Base-by-base conservation (phyloP, 2,329 filamentous ascomycete genomes). In the Sporothrix curviconia region DNA sequence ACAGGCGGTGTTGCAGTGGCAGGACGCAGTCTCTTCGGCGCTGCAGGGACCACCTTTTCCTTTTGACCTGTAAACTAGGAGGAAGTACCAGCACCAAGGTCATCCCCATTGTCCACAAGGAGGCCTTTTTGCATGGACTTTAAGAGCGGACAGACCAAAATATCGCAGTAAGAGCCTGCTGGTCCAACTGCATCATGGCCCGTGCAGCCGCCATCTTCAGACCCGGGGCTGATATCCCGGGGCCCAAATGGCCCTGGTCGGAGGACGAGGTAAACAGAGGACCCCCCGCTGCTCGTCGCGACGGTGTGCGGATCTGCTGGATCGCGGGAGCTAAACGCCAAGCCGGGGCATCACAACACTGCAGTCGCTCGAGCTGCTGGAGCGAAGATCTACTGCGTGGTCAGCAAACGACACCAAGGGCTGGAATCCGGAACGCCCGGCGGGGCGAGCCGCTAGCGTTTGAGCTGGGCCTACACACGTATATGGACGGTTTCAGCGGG, bases 141-240 rank as follows among this genome's bases (percentile, higher is more conserved):
- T 12, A 34, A n/a, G 28, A 58, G 36, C 8, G 55, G 55, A 12
- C 39, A 51, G 44, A 55, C 55, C n/a, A 17, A 40, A 40, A 6
- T 58, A 58, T 39, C 58, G 58, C 50, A 60, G 55, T 44, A 55
- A 46, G 22, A n/a, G n/a, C n/a, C 51, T 60, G 3, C 37, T 60
- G 3, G 51, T 60, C 6, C 44, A n/a, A 55, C 32, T 60, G 55
- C 39, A 58, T 60, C 8, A 24, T 60, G 12, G 39, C 55, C 0
- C 43, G 55, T 1, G 58, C 44, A 5, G 58, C 58, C 1, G 39
- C 42, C 11, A 55, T 52, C 28, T n/a, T 55, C 57, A 1, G 52
- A 50, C 50, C 44, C 44, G 17, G 11, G 37, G 12, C 42, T n/a
- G n/a, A 55, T 17, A 55, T 59, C 39, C 43, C n/a, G n/a, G 57